Evolutionary conservation across 345 rosid species (phyloP).

Genomic region (Hirschfeldia incana): DNA sequence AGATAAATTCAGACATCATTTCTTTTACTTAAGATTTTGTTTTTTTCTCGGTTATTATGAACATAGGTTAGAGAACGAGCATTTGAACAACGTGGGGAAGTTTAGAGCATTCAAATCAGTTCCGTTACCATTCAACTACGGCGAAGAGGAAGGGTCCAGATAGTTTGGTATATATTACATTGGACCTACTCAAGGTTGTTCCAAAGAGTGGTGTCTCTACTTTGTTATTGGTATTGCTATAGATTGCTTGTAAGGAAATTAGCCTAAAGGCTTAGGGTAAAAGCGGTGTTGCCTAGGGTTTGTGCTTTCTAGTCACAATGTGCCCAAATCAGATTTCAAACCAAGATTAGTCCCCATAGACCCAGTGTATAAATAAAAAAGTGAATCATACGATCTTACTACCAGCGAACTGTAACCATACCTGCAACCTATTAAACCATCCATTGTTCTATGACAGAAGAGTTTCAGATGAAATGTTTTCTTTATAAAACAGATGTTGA

Average conservation of each 20-base stretch:
- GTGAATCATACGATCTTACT: no score
- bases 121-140: slow-evolving; percentile 68
- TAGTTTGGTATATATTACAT: neutral
- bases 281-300: neutral
- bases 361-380: neutral
- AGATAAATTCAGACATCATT: neutral
- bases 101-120: slow-evolving; percentile 74
- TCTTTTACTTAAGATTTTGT: neutral
- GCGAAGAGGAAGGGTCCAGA: slow-evolving; percentile 47
- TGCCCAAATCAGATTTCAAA: neutral
- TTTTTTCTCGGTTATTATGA: neutral
- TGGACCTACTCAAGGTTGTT: neutral
- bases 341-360: neutral
- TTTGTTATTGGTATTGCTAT: neutral
- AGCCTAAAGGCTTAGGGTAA: neutral
- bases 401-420: neutral
- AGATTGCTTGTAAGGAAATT: neutral
- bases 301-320: slow-evolving; percentile 2
- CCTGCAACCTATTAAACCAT: neutral
- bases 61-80: slow-evolving; percentile 70
- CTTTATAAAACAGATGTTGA: no score
- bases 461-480: no score
- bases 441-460: neutral
- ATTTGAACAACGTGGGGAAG: slow-evolving; percentile 70
- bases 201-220: neutral